These are phyloP conservation scores for Gastrolobium villosum DNA, from an alignment of 306 rosid species.

Conservation along the genomic window DNA sequence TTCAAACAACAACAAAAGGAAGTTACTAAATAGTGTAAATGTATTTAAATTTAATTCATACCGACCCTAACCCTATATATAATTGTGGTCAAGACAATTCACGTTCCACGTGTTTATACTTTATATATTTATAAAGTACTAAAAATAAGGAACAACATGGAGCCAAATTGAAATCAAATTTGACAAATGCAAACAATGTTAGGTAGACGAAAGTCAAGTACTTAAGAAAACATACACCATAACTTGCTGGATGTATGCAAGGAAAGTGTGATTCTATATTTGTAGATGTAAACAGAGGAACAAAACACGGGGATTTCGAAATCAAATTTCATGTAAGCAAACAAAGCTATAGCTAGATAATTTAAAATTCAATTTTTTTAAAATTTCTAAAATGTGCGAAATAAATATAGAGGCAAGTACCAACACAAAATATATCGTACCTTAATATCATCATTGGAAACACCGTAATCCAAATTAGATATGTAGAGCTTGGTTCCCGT, in stretches of 20 bases:
- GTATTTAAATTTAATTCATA: too few relatives aligned
- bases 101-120: not conserved
- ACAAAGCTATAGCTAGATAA: too few relatives aligned
- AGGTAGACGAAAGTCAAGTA: too few relatives aligned
- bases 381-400: not conserved
- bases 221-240: not conserved
- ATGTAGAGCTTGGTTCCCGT: slow-evolving; percentile 95
- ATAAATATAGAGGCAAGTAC: not conserved
- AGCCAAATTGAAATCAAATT: too few relatives aligned
- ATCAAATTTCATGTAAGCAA: too few relatives aligned
- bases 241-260: not conserved
- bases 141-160: too few relatives aligned
- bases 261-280: too few relatives aligned
- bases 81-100: too few relatives aligned
- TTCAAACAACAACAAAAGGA: not conserved
- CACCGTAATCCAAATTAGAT: slow-evolving; percentile 92
- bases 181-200: too few relatives aligned
- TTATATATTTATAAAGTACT: too few relatives aligned
- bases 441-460: slow-evolving; percentile 95
- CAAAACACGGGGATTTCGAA: not conserved
- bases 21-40: not conserved
- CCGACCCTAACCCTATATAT: not conserved
- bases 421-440: slow-evolving; percentile 43
- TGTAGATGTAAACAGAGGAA: not conserved
- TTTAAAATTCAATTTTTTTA: too few relatives aligned